Base-by-base conservation (phyloP, 176 grass and related monocot species). In the Dactylis glomerata region DNA sequence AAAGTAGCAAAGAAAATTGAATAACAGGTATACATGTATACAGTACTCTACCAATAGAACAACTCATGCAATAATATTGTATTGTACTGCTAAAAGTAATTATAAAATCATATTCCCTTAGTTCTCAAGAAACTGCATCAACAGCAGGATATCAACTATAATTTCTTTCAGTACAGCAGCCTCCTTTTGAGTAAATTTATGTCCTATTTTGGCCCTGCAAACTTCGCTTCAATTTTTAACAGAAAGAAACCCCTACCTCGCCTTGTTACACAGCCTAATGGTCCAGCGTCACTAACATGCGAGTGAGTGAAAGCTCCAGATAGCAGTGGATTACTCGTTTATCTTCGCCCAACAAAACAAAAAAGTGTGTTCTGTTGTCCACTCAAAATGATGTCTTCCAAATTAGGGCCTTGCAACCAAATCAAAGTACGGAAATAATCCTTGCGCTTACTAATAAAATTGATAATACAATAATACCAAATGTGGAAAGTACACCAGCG, bases 221-320 rank as follows among this genome's bases (percentile, higher is more conserved):
- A 41, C 46, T 14, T 51, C 16, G 46, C 45, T 50, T n/a, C 19
- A 31, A 47, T 50, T 49, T 81, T 22, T 81, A 6, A 27, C 17
- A 6, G 47, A 34, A 65, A 50, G 61, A 62, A 41, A 24, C 5
- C 31, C 36, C 23, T 73, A 47, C 69, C 42, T 73, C 55, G 24
- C 55, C 55, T 73, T n/a, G 69, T 26, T 73, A 33, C 69, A 73
- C 42, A n/a, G n/a, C n/a, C n/a, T n/a, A n/a, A n/a, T n/a, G n/a
- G n/a, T 47, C 69, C 68, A 45, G 6, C 44, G 38, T 24, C 42
- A 17, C 38, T 72, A 42, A 16, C n/a, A 71, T 28, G 23, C 19
- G 14, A 24, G 78, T 81, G 14, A 66, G 64, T 80, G 57, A 61
- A 61, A 61, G 57, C 57, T n/a, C n/a, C n/a, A n/a, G n/a, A n/a